Conservation (phyloP, 1,284 basidiomycete species). For the Rhodotorula sp. region DNA sequence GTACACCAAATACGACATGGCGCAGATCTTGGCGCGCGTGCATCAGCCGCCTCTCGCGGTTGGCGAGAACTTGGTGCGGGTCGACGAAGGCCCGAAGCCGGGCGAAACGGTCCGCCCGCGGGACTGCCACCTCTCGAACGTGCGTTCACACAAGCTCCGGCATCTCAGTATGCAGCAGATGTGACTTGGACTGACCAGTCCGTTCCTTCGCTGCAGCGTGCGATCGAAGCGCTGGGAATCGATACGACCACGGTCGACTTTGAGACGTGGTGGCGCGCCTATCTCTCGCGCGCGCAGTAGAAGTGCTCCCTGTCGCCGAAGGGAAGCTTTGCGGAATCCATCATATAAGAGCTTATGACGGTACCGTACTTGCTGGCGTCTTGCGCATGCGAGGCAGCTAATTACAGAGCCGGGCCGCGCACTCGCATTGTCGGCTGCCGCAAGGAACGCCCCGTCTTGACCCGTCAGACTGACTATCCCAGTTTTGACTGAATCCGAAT, state of each 20-base stretch:
- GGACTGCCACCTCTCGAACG: constrained; percentile 61
- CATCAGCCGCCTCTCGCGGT: constrained; percentile 56
- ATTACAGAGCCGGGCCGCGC: too few relatives aligned
- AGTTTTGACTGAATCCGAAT: too few relatives aligned
- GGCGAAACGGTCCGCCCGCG: constrained; percentile 66
- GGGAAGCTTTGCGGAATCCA: too few relatives aligned
- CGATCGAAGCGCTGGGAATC: constrained; percentile 37
- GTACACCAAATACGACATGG: constrained; percentile 82
- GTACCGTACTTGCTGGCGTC: too few relatives aligned
- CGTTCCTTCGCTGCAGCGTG: constrained; percentile 13
- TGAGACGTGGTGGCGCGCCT: constrained; percentile 23
- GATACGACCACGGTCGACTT: constrained; percentile 28
- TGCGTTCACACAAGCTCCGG: neutral
- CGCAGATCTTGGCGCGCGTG: constrained; percentile 67
- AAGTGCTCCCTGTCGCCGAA: too few relatives aligned
- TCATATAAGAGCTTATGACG: too few relatives aligned
- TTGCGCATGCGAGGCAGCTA: too few relatives aligned
- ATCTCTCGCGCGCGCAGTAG: constrained; percentile 4
- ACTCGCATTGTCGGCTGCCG: too few relatives aligned
- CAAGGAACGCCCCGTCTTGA: too few relatives aligned
- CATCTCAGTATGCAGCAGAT: too few relatives aligned
- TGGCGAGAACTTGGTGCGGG: constrained; percentile 61
- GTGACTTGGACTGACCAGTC: neutral
- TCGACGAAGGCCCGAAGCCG: constrained; percentile 61
- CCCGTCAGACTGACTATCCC: too few relatives aligned